Base-by-base conservation (phyloP, 371 early-diverging fungal species). In the Mortierella sp. region DNA sequence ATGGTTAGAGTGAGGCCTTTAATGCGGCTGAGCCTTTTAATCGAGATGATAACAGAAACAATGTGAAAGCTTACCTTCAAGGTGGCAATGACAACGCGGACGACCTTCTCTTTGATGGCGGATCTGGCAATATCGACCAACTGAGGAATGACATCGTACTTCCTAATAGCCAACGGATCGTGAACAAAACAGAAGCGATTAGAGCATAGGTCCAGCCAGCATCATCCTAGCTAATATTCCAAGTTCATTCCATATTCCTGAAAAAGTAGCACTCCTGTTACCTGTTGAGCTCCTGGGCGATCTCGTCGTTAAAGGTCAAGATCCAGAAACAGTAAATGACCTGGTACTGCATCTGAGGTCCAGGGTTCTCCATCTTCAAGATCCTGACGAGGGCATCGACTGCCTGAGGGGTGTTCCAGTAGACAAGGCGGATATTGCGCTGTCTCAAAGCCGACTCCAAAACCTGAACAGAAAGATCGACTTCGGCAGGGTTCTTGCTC, bases 61-160 rank as follows among this genome's bases (percentile, higher is more conserved):
- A 64, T 5, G 16, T 37, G n/a, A 37, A 31, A 0, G 61, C 75
- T 78, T 91, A 95, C 95, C 82, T 89, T 90, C 80, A 96, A 93
- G 3, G 96, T 96, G 10, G 96, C 92, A 50, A 98, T 89, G 51
- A 95, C 88, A 24, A 98, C 95, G 34, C 99, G 94, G 67, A 97
- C 94, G 6, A 98, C 96, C 82, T 98, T 98, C 82, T 98, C 99
- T 88, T 98, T 98, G 88, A 97, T 94, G 3, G 98, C 96, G 10
- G 89, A 87, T 83, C 96, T 97, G 53, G 97, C 96, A 79, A 97
- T 93, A 40, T 98, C 96, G 43, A 96, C 91, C 71, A 96, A 82
- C 34, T 92, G 78, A 5, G 97, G 94, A 51, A 98, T 92, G 34
- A 98, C 89, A 82, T 96, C 96, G 88, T 94, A 94, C 77, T 92